Evolutionary conservation across 1,284 basidiomycete genomes (phyloP), one percentile per base, ranked within the genome.

Genomic region (Macrocystidia cucumis): DNA sequence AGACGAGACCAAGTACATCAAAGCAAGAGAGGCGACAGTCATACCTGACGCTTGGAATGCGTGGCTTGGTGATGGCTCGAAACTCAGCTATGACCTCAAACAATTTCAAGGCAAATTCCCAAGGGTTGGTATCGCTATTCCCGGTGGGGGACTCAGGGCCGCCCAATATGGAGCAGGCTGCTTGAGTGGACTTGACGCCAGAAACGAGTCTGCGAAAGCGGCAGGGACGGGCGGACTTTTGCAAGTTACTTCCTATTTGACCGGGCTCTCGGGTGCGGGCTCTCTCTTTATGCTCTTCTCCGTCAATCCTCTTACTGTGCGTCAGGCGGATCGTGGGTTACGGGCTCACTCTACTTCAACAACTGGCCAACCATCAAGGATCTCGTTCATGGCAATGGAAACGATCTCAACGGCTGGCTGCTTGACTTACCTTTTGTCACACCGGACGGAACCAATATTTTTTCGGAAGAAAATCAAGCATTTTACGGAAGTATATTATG

Each of bases 261-360:
- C 70, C 7, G 77, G 68, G 1, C 60, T 82, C 1, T 81, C 78
- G 37, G 80, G 79, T 72, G 19, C 39, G 33, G 58, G 52, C 5
- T 21, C 25, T 13, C 4, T 16, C 17, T 25, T 11, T 14, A 21
- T 14, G 9, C 17, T 29, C 9, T 9, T 19, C 11, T 11, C 11
- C 6, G 9, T 5, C 32, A 14, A 37, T 14, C 31, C 20, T 7
- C 17, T 28, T 3, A 16, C 8, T 13, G 21, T 25, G 25, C 3
- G 25, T 1, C 23, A 80, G 78, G 78, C 19, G 80, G 80, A 2
- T 78, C 77, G 5, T 83, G 80, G 80, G 45, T 77, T 3, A 68
- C 69, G 0, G 69, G 72, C 1, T 78, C 76, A 0, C 44, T 79
- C 28, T 55, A 62, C 19, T 62, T 74, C 46, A 81, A 82, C 42